Percentiles rank a stretch among this genome's conserved stretches.
phyloP scores from a whole-genome alignment of 2,329 filamentous ascomycete species.

The Ceratocystis diversiconidia region DNA sequence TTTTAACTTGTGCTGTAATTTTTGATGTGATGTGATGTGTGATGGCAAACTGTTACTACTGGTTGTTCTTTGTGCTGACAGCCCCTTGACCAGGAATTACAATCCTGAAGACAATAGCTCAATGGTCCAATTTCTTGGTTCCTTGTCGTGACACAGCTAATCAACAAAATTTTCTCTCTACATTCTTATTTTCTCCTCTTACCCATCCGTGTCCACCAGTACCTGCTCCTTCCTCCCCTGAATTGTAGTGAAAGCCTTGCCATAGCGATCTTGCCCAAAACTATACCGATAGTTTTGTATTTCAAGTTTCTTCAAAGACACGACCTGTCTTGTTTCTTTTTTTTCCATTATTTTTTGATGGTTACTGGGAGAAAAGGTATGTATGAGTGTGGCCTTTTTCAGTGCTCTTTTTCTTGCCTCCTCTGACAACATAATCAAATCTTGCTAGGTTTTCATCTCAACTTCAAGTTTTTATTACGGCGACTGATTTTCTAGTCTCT shows the following conservation, averaged over 20 bases:
- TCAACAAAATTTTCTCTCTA: not conserved
- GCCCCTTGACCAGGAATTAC: not conserved
- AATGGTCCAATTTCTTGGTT: not conserved
- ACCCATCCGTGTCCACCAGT: not conserved
- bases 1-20: not conserved
- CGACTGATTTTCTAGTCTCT: not conserved
- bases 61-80: not conserved
- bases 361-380: not conserved
- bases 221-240: conserved; percentile 10
- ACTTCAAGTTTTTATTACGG: not conserved
- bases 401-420: not conserved
- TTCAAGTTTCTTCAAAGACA: not conserved
- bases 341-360: not conserved
- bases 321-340: not conserved
- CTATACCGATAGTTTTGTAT: not conserved
- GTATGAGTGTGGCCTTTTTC: not conserved
- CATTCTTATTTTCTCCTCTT: not conserved
- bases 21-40: not conserved
- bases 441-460: not conserved
- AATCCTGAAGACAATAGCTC: not conserved
- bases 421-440: not conserved
- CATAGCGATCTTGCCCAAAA: not conserved
- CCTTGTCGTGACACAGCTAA: not conserved
- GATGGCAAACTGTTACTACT: not conserved
- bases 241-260: not conserved